A percentile compares a stretch with the other conserved stretches of the same genome.
Evolutionary conservation across 75 land plant species (phyloP).

Genomic region (Picea sitchensis): DNA sequence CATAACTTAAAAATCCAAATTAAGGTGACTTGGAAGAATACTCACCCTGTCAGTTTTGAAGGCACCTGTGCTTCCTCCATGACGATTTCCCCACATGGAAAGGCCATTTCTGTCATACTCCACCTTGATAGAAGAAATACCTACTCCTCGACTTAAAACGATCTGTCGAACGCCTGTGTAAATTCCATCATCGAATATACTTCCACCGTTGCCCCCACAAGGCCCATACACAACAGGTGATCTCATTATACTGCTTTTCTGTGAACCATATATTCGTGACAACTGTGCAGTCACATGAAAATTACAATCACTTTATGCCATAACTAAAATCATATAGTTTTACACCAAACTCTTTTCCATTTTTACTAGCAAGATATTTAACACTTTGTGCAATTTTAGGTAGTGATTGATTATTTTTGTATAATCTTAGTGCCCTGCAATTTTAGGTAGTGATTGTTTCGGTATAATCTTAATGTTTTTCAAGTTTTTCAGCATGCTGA

Average conservation of each 20-base stretch:
- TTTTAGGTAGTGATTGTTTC: too few relatives aligned
- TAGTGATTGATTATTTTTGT: too few relatives aligned
- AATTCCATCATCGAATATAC: constrained; percentile 44
- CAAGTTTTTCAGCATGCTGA: too few relatives aligned
- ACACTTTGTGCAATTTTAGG: too few relatives aligned
- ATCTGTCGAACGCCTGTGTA: constrained; percentile 50
- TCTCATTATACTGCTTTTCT: constrained; percentile 4
- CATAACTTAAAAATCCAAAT: too few relatives aligned
- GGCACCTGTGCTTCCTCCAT: constrained; percentile 38
- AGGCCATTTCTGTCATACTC: constrained; percentile 39
- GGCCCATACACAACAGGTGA: constrained; percentile 36
- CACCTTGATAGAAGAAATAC: constrained; percentile 37
- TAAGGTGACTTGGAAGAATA: not conserved
- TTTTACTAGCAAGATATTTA: too few relatives aligned
- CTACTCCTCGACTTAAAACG: constrained; percentile 32
- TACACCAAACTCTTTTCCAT: too few relatives aligned
- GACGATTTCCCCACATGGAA: constrained; percentile 45
- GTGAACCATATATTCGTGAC: not conserved
- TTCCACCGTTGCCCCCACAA: constrained; percentile 58
- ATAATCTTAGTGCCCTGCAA: too few relatives aligned
- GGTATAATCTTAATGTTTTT: too few relatives aligned
- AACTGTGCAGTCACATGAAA: not conserved
- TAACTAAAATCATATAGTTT: too few relatives aligned
- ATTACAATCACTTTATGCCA: not conserved
- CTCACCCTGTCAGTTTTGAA: constrained; percentile 33